phyloP scores from a whole-genome alignment of 2,329 filamentous ascomycete species.

The Sarocladium strictum region DNA sequence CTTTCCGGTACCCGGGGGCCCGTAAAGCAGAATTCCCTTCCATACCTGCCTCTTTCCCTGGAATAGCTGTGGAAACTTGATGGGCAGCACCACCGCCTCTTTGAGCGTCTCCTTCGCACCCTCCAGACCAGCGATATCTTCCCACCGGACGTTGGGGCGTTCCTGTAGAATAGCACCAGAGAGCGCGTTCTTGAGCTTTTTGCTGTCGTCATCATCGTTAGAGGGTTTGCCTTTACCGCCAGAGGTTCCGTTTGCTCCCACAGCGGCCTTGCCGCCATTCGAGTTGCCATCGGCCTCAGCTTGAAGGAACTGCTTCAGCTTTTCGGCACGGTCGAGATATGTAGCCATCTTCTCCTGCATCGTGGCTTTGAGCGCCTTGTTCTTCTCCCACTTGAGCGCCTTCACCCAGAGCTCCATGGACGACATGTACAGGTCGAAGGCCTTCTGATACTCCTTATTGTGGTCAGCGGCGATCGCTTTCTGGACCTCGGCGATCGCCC shows the following conservation, averaged over 20 bases:
- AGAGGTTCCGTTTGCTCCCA: constrained; percentile 67
- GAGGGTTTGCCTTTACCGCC: constrained; percentile 55
- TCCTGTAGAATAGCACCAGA: constrained; percentile 90
- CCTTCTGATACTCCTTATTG: constrained; percentile 92
- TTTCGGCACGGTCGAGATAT: constrained; percentile 98
- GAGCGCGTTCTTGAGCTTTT: constrained; percentile 89
- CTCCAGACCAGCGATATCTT: constrained; percentile 94
- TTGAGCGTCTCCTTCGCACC: constrained; percentile 94
- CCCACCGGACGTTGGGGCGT: constrained; percentile 95
- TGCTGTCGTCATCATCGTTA: constrained; percentile 83
- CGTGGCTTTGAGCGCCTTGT: constrained; percentile 93
- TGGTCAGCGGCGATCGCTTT: constrained; percentile 97
- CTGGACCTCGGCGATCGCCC: constrained; percentile 94
- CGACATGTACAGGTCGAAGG: constrained; percentile 93
- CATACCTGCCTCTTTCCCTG: constrained; percentile 94
- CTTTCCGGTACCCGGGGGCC: constrained; percentile 94
- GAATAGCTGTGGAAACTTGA: constrained; percentile 97
- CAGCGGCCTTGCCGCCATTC: constrained; percentile 53
- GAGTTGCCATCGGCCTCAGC: constrained; percentile 68
- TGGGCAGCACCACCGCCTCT: constrained; percentile 94
- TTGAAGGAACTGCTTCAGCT: constrained; percentile 88
- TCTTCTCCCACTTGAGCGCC: constrained; percentile 99
- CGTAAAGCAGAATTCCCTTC: constrained; percentile 96
- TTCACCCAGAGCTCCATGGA: constrained; percentile 98
- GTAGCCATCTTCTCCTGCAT: constrained; percentile 91